phyloP scores from a whole-genome alignment of 2,329 filamentous ascomycete genomes.

The Ceratocystis alfenasii region DNA sequence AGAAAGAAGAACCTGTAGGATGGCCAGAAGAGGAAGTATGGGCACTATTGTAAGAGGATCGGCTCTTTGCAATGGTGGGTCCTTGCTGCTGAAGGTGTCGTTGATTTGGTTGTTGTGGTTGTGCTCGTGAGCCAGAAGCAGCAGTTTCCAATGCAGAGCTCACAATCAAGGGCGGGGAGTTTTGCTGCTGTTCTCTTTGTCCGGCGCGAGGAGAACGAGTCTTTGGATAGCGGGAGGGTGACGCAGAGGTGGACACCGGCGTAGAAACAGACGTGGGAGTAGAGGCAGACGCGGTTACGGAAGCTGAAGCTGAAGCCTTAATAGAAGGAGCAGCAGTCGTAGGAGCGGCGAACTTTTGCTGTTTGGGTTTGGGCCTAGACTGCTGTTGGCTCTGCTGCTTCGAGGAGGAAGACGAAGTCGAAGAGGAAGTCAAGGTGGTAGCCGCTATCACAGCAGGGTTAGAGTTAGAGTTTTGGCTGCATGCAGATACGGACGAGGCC shows the following conservation, averaged over 20 bases:
- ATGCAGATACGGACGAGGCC: background rate
- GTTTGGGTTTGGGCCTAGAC: background rate
- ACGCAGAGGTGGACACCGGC: background rate
- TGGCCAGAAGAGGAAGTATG: conserved; percentile 65
- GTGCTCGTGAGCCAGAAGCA: no score
- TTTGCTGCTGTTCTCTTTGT: background rate
- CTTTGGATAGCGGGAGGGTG: background rate
- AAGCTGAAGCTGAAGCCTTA: background rate
- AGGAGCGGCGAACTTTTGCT: background rate
- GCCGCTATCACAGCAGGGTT: no score
- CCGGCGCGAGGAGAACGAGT: background rate
- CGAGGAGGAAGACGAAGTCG: no score
- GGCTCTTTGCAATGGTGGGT: conserved; percentile 57
- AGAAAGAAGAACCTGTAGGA: conserved; percentile 52
- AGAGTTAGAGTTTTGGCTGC: background rate
- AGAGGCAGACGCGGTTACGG: conserved; percentile 42
- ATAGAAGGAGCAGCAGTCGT: background rate
- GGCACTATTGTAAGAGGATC: conserved; percentile 69
- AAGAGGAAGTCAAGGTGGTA: no score
- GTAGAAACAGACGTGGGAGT: conserved; percentile 23
- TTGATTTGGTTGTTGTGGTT: conserved; percentile 22
- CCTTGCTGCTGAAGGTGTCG: conserved; percentile 35
- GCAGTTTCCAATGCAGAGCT: conserved; percentile 38
- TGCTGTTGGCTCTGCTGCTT: background rate
- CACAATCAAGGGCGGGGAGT: conserved; percentile 37